Evolutionary conservation across 2,329 filamentous ascomycete genomes (phyloP), one percentile per base, ranked within the genome.

Genomic region (Sporothrix schenckii): DNA sequence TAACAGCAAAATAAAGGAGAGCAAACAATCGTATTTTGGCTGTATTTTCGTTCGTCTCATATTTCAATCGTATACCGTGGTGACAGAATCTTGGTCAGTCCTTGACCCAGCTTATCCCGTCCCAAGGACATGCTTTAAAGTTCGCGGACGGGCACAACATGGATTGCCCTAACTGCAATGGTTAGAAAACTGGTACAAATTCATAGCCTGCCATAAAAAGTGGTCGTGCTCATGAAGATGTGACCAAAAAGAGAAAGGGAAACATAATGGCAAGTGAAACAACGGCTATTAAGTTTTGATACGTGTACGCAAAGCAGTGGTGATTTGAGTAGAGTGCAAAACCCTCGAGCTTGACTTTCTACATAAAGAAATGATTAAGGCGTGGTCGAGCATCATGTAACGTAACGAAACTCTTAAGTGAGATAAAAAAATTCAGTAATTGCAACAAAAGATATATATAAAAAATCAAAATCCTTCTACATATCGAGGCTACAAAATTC

Each of bases 171-270:
- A 30, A 30, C 27, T 30, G 3, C 27, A 30, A 30, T 30, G 27
- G 3, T 30, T 49, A 30, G 39, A 68, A 24, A 68, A 27, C 6
- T 39, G 66, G 34, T 49, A 58, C 21, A 68, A 50, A 67, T 34
- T 27, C 50, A 34, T 54, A 50, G 65, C 44, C 49, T 67, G 65
- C 54, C n/a, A 34, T 30, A 34, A 10, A 1, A 13, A 24, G 9
- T 41, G 63, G 49, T n/a, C 63, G 30, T 53, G 19, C 63, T 27
- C 3, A 16, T 53, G 49, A 54, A 44, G 9, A 47, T 47, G 58
- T 61, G 58, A 27, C 39, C 7, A 34, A 34, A 34, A 34, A 34
- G 6, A 27, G 39, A 63, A 61, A 39, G 10, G 10, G 5, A n/a
- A 34, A 16, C 56, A 41, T 21, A 10, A 14, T 21, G 56, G n/a